Evolutionary conservation across 2,329 filamentous ascomycete genomes (phyloP), one percentile per base, ranked within the genome.

Genomic region (Sphaceloma murrayae): DNA sequence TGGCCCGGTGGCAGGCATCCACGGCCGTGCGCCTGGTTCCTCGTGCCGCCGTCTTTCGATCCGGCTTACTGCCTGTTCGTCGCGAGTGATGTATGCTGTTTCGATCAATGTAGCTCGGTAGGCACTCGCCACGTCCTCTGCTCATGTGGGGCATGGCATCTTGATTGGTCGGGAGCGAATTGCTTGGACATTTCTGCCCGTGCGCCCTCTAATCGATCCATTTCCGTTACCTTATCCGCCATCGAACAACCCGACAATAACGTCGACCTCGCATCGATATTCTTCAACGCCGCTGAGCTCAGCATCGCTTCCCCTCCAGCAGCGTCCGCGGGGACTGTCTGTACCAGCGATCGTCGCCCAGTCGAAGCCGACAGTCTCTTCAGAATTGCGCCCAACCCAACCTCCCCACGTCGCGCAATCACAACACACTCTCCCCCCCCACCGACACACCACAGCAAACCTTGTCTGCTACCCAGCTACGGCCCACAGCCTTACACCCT

Each of bases 201-300:
- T 11, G 24, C 11, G 24, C 24, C 19, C 34, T 13, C 16, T 26
- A 21, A 34, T 9, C 11, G 17, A 17, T 39, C 17, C 11, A 19
- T 16, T n/a, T 26, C 34, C 21, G n/a, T 39, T n/a, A 10, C 19
- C 21, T 26, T 39, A 39, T 39, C 34, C 19, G 34, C 19, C 34
- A 39, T 39, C 22, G 11, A 39, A 27, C 7, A 6, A 27, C 6
- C 21, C 34, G 13, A 10, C 34, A 39, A 26, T 22, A 39, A 39
- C 34, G 34, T 39, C 34, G 34, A 39, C 34, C 34, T 21, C 22
- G 22, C 34, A 22, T 39, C 34, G 34, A 39, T 39, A 39, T 39
- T 39, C 34, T 39, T 39, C 22, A 24, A 22, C 34, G 24, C 24
- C 24, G 24, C 24, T n/a, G 19, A 24, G 34, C 34, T 26, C 19